phyloP scores from a whole-genome alignment of 306 rosid species.

The Macrotyloma uniflorum region DNA sequence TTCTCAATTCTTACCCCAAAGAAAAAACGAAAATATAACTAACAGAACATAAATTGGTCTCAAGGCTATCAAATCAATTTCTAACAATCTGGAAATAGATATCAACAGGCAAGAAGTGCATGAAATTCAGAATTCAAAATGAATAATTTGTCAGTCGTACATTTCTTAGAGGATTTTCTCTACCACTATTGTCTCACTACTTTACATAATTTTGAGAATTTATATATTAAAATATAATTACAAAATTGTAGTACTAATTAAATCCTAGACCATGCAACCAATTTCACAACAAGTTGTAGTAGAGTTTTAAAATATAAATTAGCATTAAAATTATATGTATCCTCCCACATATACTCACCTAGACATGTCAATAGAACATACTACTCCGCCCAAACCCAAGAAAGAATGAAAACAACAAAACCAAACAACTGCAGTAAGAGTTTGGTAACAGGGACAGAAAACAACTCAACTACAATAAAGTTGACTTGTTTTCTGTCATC shows the following conservation, averaged over 20 bases:
- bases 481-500: background rate
- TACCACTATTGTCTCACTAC: constrained; percentile 10
- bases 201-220: background rate
- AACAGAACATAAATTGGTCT: constrained; percentile 8
- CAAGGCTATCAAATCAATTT: background rate
- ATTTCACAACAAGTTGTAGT: background rate
- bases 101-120: background rate
- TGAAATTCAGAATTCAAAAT: constrained; percentile 17
- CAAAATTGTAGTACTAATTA: background rate
- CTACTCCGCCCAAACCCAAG: constrained; percentile 6
- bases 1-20: background rate
- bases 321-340: background rate
- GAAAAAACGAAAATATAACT: constrained; percentile 16
- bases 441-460: background rate
- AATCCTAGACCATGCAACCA: background rate
- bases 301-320: background rate
- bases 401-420: constrained; percentile 15
- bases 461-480: background rate
- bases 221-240: background rate
- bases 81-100: background rate
- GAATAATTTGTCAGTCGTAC: background rate
- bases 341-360: background rate
- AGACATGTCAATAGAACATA: constrained; percentile 3
- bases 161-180: background rate
- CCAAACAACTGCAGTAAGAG: background rate